phyloP scores from a whole-genome alignment of 2,329 filamentous ascomycete species.

The Davidsoniella neocaledoniae region DNA sequence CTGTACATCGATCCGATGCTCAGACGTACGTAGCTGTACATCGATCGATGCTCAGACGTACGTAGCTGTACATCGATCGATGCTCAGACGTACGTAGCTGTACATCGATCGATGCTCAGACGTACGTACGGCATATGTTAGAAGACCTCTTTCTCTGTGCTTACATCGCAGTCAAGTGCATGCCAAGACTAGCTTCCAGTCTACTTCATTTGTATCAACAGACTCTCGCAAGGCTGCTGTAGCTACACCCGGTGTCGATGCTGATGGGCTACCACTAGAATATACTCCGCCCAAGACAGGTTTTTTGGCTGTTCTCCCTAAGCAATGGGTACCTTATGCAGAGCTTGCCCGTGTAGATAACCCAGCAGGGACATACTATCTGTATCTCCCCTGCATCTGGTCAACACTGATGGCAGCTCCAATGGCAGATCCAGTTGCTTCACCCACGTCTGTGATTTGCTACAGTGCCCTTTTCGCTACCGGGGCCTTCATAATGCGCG shows the following conservation, averaged over 20 bases:
- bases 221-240: background rate
- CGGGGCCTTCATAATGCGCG: slow-evolving; percentile 70
- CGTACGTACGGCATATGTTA: too few relatives aligned
- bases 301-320: slow-evolving; percentile 51
- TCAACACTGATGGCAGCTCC: slow-evolving; percentile 67
- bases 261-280: slow-evolving; percentile 14
- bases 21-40: too few relatives aligned
- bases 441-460: slow-evolving; percentile 43
- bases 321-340: slow-evolving; percentile 59
- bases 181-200: background rate
- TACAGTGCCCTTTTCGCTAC: slow-evolving; percentile 55
- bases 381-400: slow-evolving; percentile 74
- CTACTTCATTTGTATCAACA: background rate
- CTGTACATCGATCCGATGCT: too few relatives aligned
- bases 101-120: too few relatives aligned
- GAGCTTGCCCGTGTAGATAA: slow-evolving; percentile 71
- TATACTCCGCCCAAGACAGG: slow-evolving; percentile 59
- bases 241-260: background rate
- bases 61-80: too few relatives aligned
- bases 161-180: too few relatives aligned
- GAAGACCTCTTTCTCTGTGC: too few relatives aligned
- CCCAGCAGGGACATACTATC: slow-evolving; percentile 65
- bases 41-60: too few relatives aligned
- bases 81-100: too few relatives aligned
- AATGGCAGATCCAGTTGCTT: slow-evolving; percentile 42